A percentile compares a stretch with the other conserved stretches of the same genome.
Evolutionary conservation across 306 rosid species (phyloP).

Genomic region (Alnus glutinosa): DNA sequence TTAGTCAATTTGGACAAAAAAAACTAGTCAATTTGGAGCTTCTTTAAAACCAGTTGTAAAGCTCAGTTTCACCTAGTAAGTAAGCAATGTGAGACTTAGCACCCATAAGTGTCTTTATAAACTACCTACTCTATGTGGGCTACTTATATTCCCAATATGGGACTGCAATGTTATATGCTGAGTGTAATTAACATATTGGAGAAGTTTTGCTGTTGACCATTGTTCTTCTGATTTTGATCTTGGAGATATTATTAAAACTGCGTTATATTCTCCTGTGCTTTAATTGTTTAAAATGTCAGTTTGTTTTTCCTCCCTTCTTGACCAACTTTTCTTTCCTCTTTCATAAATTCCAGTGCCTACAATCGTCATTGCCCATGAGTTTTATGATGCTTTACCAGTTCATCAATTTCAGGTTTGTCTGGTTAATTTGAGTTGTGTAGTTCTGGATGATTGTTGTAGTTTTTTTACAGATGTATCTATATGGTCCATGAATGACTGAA

Average conservation of each 20-base stretch:
- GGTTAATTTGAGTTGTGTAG: constrained; percentile 2
- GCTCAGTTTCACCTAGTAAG: too few relatives aligned
- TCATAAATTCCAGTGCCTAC: constrained; percentile 65
- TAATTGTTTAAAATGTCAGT: neutral
- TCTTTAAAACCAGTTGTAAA: too few relatives aligned
- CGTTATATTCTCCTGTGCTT: constrained; percentile 7
- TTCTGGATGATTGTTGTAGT: neutral
- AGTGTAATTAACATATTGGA: neutral
- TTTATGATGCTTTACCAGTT: constrained; percentile 90
- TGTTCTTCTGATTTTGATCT: constrained; percentile 15
- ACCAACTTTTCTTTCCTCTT: constrained; percentile 16
- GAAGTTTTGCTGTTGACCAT: neutral
- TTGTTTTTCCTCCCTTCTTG: constrained; percentile 21
- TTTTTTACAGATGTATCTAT: neutral
- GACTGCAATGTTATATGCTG: neutral
- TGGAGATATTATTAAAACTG: neutral
- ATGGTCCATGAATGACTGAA: constrained; percentile 5
- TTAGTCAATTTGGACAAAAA: too few relatives aligned
- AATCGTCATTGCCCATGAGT: constrained; percentile 86
- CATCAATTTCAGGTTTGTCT: constrained; percentile 89
- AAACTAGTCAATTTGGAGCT: too few relatives aligned
- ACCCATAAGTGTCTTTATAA: too few relatives aligned
- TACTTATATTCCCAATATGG: too few relatives aligned
- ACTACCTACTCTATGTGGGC: too few relatives aligned
- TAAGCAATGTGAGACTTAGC: too few relatives aligned